Conservation (phyloP, 352 stramenopile genomes). For the Phytophthora niederhauseri region DNA sequence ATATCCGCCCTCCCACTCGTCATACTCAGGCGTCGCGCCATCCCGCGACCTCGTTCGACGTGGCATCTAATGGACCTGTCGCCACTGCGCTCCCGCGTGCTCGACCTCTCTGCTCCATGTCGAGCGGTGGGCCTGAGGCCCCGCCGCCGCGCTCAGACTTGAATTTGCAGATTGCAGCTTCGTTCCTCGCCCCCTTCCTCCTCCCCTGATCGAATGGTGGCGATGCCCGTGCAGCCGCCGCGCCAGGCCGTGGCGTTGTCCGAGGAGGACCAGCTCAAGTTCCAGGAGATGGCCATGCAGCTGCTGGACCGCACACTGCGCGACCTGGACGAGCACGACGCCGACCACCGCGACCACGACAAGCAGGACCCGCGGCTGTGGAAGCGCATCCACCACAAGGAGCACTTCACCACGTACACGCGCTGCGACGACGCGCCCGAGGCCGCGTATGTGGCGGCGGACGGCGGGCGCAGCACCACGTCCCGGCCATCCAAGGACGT, state of each 20-base stretch:
- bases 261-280: slow-evolving; percentile 39
- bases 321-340: slow-evolving; percentile 45
- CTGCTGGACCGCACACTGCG: slow-evolving; percentile 41
- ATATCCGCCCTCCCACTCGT: background rate
- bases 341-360: slow-evolving; percentile 21
- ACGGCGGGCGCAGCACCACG: slow-evolving; percentile 32
- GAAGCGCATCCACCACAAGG: slow-evolving; percentile 40
- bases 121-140: too few relatives aligned
- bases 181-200: too few relatives aligned
- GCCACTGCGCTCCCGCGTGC: background rate
- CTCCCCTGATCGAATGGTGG: slow-evolving; percentile 14
- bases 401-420: slow-evolving; percentile 43
- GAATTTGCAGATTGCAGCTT: slow-evolving; percentile 22
- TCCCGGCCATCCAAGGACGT: slow-evolving; percentile 41
- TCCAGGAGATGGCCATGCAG: slow-evolving; percentile 47
- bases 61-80: slow-evolving; percentile 1
- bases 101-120: background rate
- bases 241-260: slow-evolving; percentile 21
- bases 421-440: slow-evolving; percentile 35
- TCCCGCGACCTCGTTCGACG: slow-evolving; percentile 3
- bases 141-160: slow-evolving; percentile 17
- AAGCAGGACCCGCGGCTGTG: slow-evolving; percentile 41
- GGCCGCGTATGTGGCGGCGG: slow-evolving; percentile 35
- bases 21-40: background rate
- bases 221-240: slow-evolving; percentile 27